Conservation (phyloP, 208 protist genomes). For the Wallacemonas sp. region DNA sequence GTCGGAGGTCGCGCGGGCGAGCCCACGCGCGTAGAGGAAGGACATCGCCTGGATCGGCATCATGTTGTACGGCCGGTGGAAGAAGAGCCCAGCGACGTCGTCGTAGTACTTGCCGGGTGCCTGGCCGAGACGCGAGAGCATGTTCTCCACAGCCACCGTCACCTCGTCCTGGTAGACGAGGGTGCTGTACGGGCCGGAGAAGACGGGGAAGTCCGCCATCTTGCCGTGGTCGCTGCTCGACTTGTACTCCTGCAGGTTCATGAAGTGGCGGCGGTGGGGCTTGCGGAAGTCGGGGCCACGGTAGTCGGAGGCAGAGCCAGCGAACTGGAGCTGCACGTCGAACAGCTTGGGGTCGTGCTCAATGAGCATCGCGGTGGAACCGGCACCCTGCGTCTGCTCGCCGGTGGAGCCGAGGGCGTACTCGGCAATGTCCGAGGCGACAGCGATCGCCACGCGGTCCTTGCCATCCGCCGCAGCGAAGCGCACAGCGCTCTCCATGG, state of each 20-base stretch:
- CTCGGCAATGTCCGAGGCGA: slow-evolving; percentile 89
- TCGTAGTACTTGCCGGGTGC: slow-evolving; percentile 84
- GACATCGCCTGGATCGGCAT: slow-evolving; percentile 92
- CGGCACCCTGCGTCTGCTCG: slow-evolving; percentile 90
- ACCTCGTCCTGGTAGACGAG: slow-evolving; percentile 89
- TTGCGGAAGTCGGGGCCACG: slow-evolving; percentile 91
- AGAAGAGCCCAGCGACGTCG: slow-evolving; percentile 83
- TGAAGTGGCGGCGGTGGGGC: slow-evolving; percentile 85
- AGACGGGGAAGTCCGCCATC: slow-evolving; percentile 90
- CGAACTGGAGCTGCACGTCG: slow-evolving; percentile 70
- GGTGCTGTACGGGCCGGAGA: slow-evolving; percentile 89
- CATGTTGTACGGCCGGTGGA: slow-evolving; percentile 92
- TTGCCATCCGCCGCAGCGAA: slow-evolving; percentile 60
- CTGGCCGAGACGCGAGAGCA: slow-evolving; percentile 64
- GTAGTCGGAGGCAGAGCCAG: slow-evolving; percentile 84
- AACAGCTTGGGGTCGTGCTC: slow-evolving; percentile 75
- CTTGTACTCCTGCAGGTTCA: slow-evolving; percentile 73
- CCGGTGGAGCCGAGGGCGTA: slow-evolving; percentile 88
- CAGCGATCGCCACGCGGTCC: slow-evolving; percentile 80
- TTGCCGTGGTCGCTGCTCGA: slow-evolving; percentile 67
- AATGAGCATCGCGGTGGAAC: slow-evolving; percentile 80
- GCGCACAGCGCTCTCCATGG: slow-evolving; percentile 79
- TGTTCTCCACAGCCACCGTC: slow-evolving; percentile 85
- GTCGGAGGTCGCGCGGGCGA: slow-evolving; percentile 70
- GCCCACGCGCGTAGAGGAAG: slow-evolving; percentile 82